Base-by-base conservation (phyloP, 1,139 yeast species). In the Suhomyces wounanorum region DNA sequence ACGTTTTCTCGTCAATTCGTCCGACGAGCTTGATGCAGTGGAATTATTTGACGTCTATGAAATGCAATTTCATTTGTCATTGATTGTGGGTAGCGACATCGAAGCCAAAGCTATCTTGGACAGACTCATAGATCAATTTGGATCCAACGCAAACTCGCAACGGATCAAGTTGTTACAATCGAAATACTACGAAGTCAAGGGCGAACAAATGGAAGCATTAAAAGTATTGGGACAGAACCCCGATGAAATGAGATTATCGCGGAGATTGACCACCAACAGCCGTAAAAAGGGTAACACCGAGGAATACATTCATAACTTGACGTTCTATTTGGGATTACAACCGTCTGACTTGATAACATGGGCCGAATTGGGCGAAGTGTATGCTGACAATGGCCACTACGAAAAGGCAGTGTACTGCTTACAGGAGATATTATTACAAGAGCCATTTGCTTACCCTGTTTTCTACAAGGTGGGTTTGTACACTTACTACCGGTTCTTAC, bases 341-440 rank as follows among this genome's bases (percentile, higher is more conserved):
- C 97, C 97, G 0, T 67, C 84, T 30, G 98, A 94, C 66, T 71
- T 81, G 7, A 83, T 86, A 56, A 72, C 89, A 1, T 90, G 96
- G 96, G 77, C 83, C 44, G 96, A 89, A 67, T 73, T 90, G 52
- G 87, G 84, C 6, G 81, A 83, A 39, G 75, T 79, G 25, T 92
- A 92, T 63, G 67, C 68, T 36, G 64, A 70, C 9, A 56, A 77
- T n/a, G 91, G 91, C 1, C 83, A 84, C 58, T 85, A 81, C 59
- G 85, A 82, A 31, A 83, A 85, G 59, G 85, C 95, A 0, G 76
- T 87, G 8, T 83, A 78, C 63, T 77, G 89, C 52, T 76, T 81
- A 40, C 84, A 89, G 61, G 96, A 92, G 61, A 79, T 88, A 1
- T 66, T 91, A 21, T 60, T 89, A 37, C 75, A 81, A 23, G 78